A percentile compares a stretch with the other conserved stretches of the same genome.
Evolutionary conservation across 1,284 basidiomycete genomes (phyloP).

Genomic region (Apiotrichum akiyoshidainum): DNA sequence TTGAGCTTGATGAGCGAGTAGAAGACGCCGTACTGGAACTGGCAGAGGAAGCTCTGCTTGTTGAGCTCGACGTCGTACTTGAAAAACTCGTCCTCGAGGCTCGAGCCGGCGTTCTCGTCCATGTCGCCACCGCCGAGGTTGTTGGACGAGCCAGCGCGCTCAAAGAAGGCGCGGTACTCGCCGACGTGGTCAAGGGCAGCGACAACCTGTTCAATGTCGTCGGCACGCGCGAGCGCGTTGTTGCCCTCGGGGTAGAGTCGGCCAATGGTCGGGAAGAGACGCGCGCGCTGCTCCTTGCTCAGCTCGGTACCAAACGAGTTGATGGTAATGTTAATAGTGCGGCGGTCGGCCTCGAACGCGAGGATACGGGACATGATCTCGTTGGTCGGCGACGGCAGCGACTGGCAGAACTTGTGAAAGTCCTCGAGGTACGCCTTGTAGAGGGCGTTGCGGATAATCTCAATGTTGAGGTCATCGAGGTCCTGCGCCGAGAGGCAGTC

Average conservation of each 20-base stretch:
- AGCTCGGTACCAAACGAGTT: constrained; percentile 97
- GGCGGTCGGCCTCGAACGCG: constrained; percentile 92
- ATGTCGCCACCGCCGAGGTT: constrained; percentile 20
- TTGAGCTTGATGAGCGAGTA: constrained; percentile 95
- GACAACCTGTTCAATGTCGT: constrained; percentile 92
- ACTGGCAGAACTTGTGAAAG: constrained; percentile 79
- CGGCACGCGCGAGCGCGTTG: constrained; percentile 86
- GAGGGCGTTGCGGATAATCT: constrained; percentile 99
- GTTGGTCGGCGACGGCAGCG: constrained; percentile 76
- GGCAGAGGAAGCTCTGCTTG: constrained; percentile 89
- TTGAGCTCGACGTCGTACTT: constrained; percentile 88
- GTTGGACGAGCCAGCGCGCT: constrained; percentile 53
- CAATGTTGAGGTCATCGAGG: constrained; percentile 98
- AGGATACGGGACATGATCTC: constrained; percentile 88
- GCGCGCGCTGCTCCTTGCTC: constrained; percentile 91
- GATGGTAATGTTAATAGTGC: constrained; percentile 97
- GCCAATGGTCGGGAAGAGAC: constrained; percentile 90
- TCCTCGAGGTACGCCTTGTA: constrained; percentile 99
- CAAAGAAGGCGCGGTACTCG: constrained; percentile 90
- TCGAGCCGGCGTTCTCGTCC: constrained; percentile 46
- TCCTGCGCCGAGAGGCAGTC: constrained; percentile 93
- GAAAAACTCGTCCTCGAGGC: constrained; percentile 94
- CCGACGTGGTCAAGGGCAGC: constrained; percentile 79
- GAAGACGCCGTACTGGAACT: constrained; percentile 90
- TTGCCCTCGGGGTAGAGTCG: constrained; percentile 94